Base-by-base conservation (phyloP, 495 filamentous ascomycete genomes). In the Penicillium manginii region DNA sequence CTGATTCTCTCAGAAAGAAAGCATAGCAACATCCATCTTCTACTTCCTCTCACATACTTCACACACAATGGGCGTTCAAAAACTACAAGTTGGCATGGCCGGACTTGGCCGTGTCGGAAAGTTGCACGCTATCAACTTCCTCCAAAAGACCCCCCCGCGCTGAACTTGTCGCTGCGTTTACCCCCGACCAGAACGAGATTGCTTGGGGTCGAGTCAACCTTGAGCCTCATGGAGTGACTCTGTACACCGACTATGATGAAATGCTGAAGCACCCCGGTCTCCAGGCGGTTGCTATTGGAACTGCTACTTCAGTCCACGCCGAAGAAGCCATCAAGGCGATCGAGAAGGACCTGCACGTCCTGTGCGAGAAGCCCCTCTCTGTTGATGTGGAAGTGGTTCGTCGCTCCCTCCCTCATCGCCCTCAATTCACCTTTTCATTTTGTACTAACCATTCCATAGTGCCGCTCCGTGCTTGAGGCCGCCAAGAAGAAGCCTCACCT, bases 101-200 rank as follows among this genome's bases (percentile, higher is more conserved):
- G 79, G 79, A 45, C 71, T 82, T 31, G 79, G 79, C 37, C 78
- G 79, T 37, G 79, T 83, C 73, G 79, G 81, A 48, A 77, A 79
- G 49, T 65, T 77, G 18, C 81, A 83, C 55, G 81, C 77, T 21
- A 59, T 74, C 12, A 76, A 78, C 54, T 73, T 82, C 50, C 59
- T 78, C 2, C 58, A 77, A 37, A 67, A 69, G 12, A 74, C 71
- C 10, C 78, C 78, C 79, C 37, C 75, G 73, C 1, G 77, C 79
- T n/a, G 52, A 81, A n/a, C 67, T 84, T 0, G 78, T 83, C 3
- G 80, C 79, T 29, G 78, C 71, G 11, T 75, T 67, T 52, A 74
- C 71, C n/a, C 73, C 76, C 0, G 75, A 75, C 19, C 64, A 62
- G 9, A 58, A 57, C 15, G 81, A 83, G 57, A 51, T 77, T 8